A percentile compares a stretch with the other conserved stretches of the same genome.
phyloP scores from a whole-genome alignment of 345 rosid genomes.

The Sisymbrium irio region DNA sequence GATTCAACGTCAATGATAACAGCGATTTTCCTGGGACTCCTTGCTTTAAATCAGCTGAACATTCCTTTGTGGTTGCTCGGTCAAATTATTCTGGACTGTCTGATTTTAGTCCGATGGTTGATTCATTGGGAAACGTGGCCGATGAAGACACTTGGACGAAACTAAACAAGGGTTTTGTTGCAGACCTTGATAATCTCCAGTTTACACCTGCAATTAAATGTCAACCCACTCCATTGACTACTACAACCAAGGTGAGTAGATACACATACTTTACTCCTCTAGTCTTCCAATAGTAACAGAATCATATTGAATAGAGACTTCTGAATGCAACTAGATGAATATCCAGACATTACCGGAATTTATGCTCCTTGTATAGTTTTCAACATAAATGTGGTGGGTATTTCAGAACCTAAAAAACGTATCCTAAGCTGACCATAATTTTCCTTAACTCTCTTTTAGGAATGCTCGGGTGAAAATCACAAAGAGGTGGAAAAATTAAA shows the following conservation, averaged over 20 bases:
- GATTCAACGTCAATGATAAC: slow-evolving; percentile 40
- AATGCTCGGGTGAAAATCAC: slow-evolving; percentile 6
- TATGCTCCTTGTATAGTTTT: background rate
- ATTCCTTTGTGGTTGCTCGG: slow-evolving; percentile 64
- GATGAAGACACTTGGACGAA: slow-evolving; percentile 95
- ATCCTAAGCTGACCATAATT: background rate
- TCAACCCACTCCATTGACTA: slow-evolving; percentile 55
- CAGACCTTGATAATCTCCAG: slow-evolving; percentile 78
- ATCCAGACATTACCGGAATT: background rate
- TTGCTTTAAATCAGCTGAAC: slow-evolving; percentile 55
- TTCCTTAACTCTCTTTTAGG: slow-evolving; percentile 5
- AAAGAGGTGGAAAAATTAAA: slow-evolving; percentile 59
- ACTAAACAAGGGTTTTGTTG: slow-evolving; percentile 81
- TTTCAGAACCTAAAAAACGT: background rate
- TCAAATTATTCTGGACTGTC: slow-evolving; percentile 63
- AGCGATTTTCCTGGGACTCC: slow-evolving; percentile 61
- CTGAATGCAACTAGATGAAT: slow-evolving; percentile 7
- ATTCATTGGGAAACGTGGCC: slow-evolving; percentile 69
- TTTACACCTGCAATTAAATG: slow-evolving; percentile 71
- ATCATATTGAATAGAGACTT: background rate
- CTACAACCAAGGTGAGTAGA: slow-evolving; percentile 57
- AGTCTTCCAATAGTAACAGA: background rate
- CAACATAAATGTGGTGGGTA: background rate
- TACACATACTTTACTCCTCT: slow-evolving; percentile 11
- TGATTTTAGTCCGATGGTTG: slow-evolving; percentile 81